A percentile compares a stretch with the other conserved stretches of the same genome.
Evolutionary conservation across 2,329 filamentous ascomycete genomes (phyloP).

Genomic region (Onygenales sp.): DNA sequence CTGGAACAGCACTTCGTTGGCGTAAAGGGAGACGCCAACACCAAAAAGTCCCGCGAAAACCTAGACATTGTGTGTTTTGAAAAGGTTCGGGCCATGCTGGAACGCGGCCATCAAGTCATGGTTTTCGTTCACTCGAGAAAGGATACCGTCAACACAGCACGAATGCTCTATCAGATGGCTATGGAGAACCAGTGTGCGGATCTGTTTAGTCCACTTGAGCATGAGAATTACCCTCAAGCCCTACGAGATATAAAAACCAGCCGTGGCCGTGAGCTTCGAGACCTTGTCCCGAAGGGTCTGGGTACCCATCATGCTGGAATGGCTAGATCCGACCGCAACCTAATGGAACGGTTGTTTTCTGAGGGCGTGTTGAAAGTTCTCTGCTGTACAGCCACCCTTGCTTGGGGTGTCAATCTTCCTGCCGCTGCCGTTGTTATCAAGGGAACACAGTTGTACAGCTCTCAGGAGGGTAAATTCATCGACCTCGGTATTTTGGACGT

Average conservation of each 20-base stretch:
- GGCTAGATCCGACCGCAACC: conserved; percentile 83
- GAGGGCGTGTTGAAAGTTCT: conserved; percentile 93
- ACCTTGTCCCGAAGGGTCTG: conserved; percentile 81
- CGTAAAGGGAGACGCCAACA: conserved; percentile 61
- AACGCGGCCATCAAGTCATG: conserved; percentile 93
- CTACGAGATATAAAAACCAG: conserved; percentile 77
- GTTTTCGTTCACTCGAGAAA: conserved; percentile 97
- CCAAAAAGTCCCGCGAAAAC: conserved; percentile 76
- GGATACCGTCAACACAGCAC: conserved; percentile 82
- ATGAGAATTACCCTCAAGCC: conserved; percentile 72
- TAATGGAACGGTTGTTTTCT: conserved; percentile 87
- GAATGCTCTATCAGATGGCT: conserved; percentile 78
- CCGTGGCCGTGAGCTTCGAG: conserved; percentile 76
- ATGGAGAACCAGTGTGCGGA: conserved; percentile 68
- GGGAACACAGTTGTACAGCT: conserved; percentile 92
- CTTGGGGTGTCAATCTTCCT: conserved; percentile 97
- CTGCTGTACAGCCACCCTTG: conserved; percentile 94
- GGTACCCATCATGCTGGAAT: conserved; percentile 96
- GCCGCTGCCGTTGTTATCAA: conserved; percentile 97
- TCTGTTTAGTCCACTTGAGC: conserved; percentile 69
- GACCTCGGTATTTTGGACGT: conserved; percentile 95
- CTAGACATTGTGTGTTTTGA: conserved; percentile 81
- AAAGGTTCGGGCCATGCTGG: conserved; percentile 89
- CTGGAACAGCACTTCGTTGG: conserved; percentile 96
- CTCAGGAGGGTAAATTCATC: conserved; percentile 92